Percentiles rank a stretch among this genome's conserved stretches.
phyloP scores from a whole-genome alignment of 2,329 filamentous ascomycete species.

The Curvularia eragrostidis region DNA sequence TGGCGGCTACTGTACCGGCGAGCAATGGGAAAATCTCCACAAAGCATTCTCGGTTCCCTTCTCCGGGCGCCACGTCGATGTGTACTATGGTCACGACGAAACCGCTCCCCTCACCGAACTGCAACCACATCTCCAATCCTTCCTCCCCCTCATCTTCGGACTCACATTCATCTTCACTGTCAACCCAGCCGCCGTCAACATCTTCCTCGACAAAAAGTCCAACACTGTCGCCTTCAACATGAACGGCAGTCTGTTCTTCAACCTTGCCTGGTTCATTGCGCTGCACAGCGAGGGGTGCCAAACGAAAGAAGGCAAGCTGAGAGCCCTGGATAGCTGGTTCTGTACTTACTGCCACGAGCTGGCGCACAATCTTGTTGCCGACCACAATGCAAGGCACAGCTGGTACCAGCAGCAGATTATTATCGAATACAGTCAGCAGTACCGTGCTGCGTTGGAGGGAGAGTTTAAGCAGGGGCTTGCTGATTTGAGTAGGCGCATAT shows the following conservation, averaged over 20 bases:
- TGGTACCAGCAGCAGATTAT: constrained; percentile 51
- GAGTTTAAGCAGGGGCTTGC: constrained; percentile 32
- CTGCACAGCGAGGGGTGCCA: constrained; percentile 62
- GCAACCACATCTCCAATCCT: constrained; percentile 34
- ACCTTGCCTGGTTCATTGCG: constrained; percentile 84
- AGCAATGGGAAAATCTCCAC: constrained; percentile 47
- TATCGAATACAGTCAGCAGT: constrained; percentile 47
- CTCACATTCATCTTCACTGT: constrained; percentile 67
- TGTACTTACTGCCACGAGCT: constrained; percentile 95
- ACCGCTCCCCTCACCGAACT: constrained; percentile 36
- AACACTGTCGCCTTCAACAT: constrained; percentile 93
- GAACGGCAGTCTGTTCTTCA: constrained; percentile 89
- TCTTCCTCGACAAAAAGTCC: constrained; percentile 83
- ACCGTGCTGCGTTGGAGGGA: constrained; percentile 35
- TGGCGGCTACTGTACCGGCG: constrained; percentile 48
- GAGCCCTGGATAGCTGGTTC: constrained; percentile 80
- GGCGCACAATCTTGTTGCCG: constrained; percentile 85
- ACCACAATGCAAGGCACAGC: constrained; percentile 61
- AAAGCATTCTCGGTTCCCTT: constrained; percentile 48
- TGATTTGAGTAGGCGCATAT: constrained; percentile 10
- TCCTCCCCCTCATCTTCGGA: constrained; percentile 45
- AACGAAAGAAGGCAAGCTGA: constrained; percentile 47
- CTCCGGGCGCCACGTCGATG: constrained; percentile 43
- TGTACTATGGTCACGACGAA: constrained; percentile 46
- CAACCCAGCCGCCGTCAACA: constrained; percentile 72